A percentile compares a stretch with the other conserved stretches of the same genome.
Evolutionary conservation across 768 basidiomycete genomes (phyloP).

Genomic region (Fomitopsis serialis): DNA sequence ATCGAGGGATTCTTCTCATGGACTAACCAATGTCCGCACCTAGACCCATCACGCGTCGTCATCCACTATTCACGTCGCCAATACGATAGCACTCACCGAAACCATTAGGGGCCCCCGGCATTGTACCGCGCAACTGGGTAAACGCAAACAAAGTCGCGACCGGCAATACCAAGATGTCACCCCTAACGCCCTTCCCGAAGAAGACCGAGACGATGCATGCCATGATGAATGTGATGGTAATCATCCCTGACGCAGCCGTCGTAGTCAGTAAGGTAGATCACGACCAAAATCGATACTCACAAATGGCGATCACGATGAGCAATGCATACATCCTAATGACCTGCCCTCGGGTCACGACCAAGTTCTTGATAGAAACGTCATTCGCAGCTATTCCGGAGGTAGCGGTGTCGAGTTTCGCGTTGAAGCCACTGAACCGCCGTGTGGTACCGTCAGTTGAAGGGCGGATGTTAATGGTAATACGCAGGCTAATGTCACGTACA

Average conservation of each 20-base stretch:
- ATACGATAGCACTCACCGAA: conserved; percentile 16
- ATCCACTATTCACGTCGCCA: not conserved
- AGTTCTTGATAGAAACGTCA: conserved; percentile 9
- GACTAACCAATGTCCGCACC: conserved; percentile 7
- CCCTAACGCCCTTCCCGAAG: conserved; percentile 15
- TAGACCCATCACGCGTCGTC: not conserved
- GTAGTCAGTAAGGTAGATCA: not conserved
- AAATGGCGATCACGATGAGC: conserved; percentile 9
- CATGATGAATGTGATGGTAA: conserved; percentile 10
- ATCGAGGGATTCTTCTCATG: not conserved
- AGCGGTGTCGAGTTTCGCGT: conserved; percentile 2
- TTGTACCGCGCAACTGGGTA: conserved; percentile 18
- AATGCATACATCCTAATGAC: conserved; percentile 10
- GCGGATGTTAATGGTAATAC: too few species aligned
- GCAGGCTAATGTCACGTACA: conserved; percentile 3
- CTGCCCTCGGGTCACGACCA: conserved; percentile 10
- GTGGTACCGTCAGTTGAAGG: not conserved
- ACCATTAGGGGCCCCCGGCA: conserved; percentile 20
- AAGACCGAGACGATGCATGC: conserved; percentile 12
- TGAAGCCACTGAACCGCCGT: conserved; percentile 9
- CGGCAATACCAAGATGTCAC: conserved; percentile 18
- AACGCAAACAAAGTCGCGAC: conserved; percentile 24
- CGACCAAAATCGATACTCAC: not conserved
- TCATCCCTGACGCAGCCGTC: conserved; percentile 4
- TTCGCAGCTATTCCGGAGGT: not conserved